Evolutionary conservation across 2,329 filamentous ascomycete species (phyloP).

Genomic region (Phaeosphaeria sp.): DNA sequence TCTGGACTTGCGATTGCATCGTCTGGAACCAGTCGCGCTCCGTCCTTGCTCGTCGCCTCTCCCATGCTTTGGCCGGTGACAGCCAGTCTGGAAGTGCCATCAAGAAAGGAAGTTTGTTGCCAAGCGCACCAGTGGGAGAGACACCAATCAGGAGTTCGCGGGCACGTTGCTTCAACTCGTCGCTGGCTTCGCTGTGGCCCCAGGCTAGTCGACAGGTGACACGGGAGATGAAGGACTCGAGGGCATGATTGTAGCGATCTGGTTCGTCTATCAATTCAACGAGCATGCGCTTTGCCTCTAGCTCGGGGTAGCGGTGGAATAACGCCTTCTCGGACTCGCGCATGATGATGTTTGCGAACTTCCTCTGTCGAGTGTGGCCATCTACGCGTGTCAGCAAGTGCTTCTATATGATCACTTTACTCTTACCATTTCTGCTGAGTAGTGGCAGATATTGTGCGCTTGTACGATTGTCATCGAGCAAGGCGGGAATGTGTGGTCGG

Average conservation of each 20-base stretch:
- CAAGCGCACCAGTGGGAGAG: slow-evolving; percentile 54
- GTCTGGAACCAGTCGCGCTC: slow-evolving; percentile 54
- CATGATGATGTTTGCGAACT: slow-evolving; percentile 56
- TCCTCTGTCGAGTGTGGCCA: slow-evolving; percentile 52
- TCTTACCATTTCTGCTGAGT: slow-evolving; percentile 52
- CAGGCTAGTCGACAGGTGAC: slow-evolving; percentile 57
- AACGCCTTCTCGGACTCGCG: slow-evolving; percentile 49
- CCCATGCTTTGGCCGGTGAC: slow-evolving; percentile 54
- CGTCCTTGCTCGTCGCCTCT: slow-evolving; percentile 51
- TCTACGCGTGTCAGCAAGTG: slow-evolving; percentile 35
- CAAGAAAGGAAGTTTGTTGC: slow-evolving; percentile 55
- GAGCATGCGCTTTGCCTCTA: slow-evolving; percentile 55
- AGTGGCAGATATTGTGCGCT: slow-evolving; percentile 55
- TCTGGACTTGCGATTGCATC: slow-evolving; percentile 52
- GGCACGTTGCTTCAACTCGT: slow-evolving; percentile 56
- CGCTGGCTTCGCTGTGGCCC: slow-evolving; percentile 53
- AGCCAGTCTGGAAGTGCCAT: slow-evolving; percentile 55
- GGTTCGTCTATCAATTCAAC: slow-evolving; percentile 54
- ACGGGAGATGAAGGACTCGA: slow-evolving; percentile 55
- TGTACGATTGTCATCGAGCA: slow-evolving; percentile 54
- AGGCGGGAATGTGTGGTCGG: slow-evolving; percentile 53
- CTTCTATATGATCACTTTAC: not conserved
- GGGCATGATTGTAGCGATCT: slow-evolving; percentile 50
- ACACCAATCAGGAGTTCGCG: slow-evolving; percentile 56
- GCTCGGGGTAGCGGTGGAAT: slow-evolving; percentile 54